Percentiles rank a stretch among this genome's conserved stretches.
These are phyloP conservation scores for Camptophora hylomeconis DNA, from an alignment of 2,329 filamentous ascomycete genomes.

Conservation along the genomic window DNA sequence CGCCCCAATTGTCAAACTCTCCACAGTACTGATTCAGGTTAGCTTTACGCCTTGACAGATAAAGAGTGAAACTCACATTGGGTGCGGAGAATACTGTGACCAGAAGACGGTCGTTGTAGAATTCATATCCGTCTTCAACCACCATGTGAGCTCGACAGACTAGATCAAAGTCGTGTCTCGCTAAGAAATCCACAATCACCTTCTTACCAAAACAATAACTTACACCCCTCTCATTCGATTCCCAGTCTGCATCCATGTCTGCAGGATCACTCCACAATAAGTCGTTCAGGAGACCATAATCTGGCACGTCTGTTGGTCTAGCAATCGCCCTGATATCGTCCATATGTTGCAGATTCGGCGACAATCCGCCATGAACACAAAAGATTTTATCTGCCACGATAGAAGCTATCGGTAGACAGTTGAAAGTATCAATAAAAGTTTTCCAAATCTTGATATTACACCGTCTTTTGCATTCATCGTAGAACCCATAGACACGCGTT, in stretches of 20 bases:
- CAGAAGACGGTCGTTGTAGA: conserved; percentile 87
- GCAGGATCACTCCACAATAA: conserved; percentile 94
- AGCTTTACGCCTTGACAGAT: not conserved
- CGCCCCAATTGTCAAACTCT: conserved; percentile 98
- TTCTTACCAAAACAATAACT: conserved; percentile 98
- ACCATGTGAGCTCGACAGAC: conserved; percentile 99
- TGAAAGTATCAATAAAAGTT: conserved; percentile 93
- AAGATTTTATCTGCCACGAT: conserved; percentile 97
- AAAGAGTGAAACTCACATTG: conserved; percentile 56
- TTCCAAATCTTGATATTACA: conserved; percentile 99
- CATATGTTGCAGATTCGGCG: conserved; percentile 88
- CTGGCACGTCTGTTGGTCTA: conserved; percentile 88
- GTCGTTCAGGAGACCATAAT: conserved; percentile 91
- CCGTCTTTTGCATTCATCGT: conserved; percentile 92
- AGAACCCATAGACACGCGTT: conserved; percentile 91
- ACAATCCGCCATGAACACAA: conserved; percentile 89
- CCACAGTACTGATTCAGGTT: conserved; percentile 63
- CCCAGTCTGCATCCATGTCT: conserved; percentile 97
- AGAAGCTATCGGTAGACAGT: conserved; percentile 86
- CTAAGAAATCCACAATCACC: conserved; percentile 91
- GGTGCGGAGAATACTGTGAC: conserved; percentile 97
- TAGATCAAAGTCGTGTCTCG: conserved; percentile 89
- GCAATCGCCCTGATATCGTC: conserved; percentile 96
- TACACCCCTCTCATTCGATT: conserved; percentile 90
- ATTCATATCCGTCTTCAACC: conserved; percentile 97